phyloP scores from a whole-genome alignment of 1,284 basidiomycete species.

The Cystobasidiaceae sp. region DNA sequence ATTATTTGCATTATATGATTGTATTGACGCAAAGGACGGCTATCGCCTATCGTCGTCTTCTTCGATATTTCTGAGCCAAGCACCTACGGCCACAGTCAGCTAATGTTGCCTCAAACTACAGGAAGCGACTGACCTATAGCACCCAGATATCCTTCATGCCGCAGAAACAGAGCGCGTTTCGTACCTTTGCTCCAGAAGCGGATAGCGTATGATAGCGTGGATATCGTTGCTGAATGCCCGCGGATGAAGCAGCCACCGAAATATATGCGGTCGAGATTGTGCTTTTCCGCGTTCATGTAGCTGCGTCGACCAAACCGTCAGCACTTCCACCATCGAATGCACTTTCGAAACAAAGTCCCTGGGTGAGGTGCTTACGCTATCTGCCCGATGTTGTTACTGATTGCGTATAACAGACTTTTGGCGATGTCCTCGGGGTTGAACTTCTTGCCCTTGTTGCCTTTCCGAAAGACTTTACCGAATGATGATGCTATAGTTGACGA shows the following conservation, averaged over 20 bases:
- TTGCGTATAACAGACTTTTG: conserved; percentile 85
- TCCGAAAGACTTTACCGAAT: conserved; percentile 98
- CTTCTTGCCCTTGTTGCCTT: conserved; percentile 60
- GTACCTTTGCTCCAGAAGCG: conserved; percentile 99
- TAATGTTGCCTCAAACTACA: no score
- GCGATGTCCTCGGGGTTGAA: conserved; percentile 94
- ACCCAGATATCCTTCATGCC: conserved; percentile 96
- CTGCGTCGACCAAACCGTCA: conserved; percentile 49
- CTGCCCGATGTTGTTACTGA: conserved; percentile 99
- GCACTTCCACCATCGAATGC: neutral
- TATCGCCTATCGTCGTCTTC: conserved; percentile 26
- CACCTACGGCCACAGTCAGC: no score
- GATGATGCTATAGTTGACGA: conserved; percentile 96
- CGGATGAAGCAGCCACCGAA: conserved; percentile 99
- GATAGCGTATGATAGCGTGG: conserved; percentile 96
- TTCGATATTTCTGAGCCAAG: conserved; percentile 90
- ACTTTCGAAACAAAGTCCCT: no score
- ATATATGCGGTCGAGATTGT: conserved; percentile 92
- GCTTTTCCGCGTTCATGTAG: conserved; percentile 99
- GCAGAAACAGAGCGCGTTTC: conserved; percentile 90
- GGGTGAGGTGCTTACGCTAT: conserved; percentile 73
- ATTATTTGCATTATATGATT: no score
- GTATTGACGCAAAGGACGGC: neutral
- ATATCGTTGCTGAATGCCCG: conserved; percentile 94
- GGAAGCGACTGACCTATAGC: conserved; percentile 50